Conservation (phyloP, 371 early-diverging fungal genomes). For the Actinomucor elegans region DNA sequence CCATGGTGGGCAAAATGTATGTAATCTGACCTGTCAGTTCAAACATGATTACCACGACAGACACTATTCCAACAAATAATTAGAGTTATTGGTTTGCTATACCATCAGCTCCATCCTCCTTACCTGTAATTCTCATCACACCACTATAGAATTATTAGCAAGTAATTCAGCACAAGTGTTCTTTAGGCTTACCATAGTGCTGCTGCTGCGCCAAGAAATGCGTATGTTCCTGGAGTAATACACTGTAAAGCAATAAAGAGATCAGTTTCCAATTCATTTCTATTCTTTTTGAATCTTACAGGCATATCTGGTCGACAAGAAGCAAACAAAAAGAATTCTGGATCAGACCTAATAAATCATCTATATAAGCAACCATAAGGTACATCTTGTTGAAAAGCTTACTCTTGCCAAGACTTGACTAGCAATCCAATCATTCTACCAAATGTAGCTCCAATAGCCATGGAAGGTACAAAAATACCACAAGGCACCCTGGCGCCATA, state of each 20-base stretch:
- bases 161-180: not conserved
- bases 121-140: constrained; percentile 70
- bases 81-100: not conserved
- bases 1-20: constrained; percentile 92
- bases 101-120: not conserved
- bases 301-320: constrained; percentile 77
- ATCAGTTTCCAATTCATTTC: not conserved
- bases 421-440: constrained; percentile 90
- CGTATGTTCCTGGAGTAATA: constrained; percentile 94
- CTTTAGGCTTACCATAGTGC: constrained; percentile 65
- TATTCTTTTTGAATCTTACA: constrained; percentile 25
- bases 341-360: constrained; percentile 46
- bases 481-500: constrained; percentile 87
- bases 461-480: constrained; percentile 94
- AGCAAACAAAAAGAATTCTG: constrained; percentile 72
- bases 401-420: constrained; percentile 64
- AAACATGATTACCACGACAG: constrained; percentile 95
- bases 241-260: constrained; percentile 49
- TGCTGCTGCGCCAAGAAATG: constrained; percentile 95
- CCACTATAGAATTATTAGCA: constrained; percentile 37
- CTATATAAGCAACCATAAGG: not conserved
- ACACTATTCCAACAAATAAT: constrained; percentile 55
- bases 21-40: constrained; percentile 93
- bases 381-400: constrained; percentile 12
- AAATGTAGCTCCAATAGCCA: constrained; percentile 93